A percentile compares a stretch with the other conserved stretches of the same genome.
Conservation (phyloP, 2,329 filamentous ascomycete species). For the Microsporum canis region DNA sequence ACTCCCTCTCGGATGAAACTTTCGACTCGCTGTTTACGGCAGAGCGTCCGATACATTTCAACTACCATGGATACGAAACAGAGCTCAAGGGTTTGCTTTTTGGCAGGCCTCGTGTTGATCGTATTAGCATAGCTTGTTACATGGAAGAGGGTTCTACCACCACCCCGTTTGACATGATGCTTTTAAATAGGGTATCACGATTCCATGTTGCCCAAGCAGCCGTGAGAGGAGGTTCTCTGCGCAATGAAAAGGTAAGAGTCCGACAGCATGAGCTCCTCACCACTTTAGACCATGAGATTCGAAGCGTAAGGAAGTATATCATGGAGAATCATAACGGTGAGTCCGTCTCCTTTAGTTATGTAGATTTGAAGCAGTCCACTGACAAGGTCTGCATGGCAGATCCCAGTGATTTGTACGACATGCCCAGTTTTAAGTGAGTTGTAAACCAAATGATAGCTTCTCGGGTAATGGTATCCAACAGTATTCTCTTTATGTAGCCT, state of each 20-base stretch:
- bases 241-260: constrained; percentile 39
- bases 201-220: constrained; percentile 50
- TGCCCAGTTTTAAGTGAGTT: constrained; percentile 32
- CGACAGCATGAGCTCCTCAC: constrained; percentile 37
- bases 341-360: constrained; percentile 13
- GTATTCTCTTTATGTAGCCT: neutral
- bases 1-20: constrained; percentile 41
- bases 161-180: constrained; percentile 60
- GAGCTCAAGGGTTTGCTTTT: constrained; percentile 54
- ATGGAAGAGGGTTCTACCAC: constrained; percentile 56
- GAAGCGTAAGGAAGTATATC: constrained; percentile 44
- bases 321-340: constrained; percentile 42
- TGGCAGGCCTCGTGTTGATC: constrained; percentile 41
- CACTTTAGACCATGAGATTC: constrained; percentile 41
- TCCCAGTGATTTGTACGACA: constrained; percentile 43
- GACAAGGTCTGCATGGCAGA: constrained; percentile 26
- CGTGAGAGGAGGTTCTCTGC: constrained; percentile 37
- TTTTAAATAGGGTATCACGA: constrained; percentile 48
- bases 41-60: constrained; percentile 49
- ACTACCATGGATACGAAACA: constrained; percentile 54
- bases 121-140: constrained; percentile 49
- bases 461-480: neutral
- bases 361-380: neutral
- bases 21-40: constrained; percentile 49
- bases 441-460: neutral